Percentiles rank a stretch among this genome's conserved stretches.
Conservation (phyloP, 371 early-diverging fungal genomes). For the Apophysomyces ossiformis region DNA sequence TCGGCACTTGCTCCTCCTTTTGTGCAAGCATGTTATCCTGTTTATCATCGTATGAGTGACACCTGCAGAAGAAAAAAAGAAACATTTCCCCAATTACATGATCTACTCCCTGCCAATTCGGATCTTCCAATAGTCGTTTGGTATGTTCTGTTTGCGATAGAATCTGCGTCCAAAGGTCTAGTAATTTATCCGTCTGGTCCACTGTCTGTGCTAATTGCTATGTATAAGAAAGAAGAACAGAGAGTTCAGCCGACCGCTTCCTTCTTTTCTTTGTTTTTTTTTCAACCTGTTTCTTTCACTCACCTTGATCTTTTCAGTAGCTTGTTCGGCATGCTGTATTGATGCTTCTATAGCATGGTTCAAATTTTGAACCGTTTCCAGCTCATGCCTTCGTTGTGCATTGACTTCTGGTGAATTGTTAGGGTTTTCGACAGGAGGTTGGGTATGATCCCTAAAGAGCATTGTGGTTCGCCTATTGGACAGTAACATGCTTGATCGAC, state of each 20-base stretch:
- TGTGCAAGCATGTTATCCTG: not conserved
- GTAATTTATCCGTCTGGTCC: constrained; percentile 37
- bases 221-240: not conserved
- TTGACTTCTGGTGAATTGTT: constrained; percentile 36
- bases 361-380: constrained; percentile 28
- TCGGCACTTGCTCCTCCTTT: not conserved
- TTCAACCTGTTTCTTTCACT: not conserved
- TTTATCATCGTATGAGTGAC: not conserved
- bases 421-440: constrained; percentile 38
- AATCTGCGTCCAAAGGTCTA: constrained; percentile 43
- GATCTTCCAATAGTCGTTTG: constrained; percentile 39
- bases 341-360: constrained; percentile 33
- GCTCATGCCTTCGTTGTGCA: constrained; percentile 31
- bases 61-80: no score
- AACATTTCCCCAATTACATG: not conserved
- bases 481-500: constrained; percentile 22
- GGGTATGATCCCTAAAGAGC: constrained; percentile 20
- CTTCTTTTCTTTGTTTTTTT: not conserved
- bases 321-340: constrained; percentile 27
- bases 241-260: no score
- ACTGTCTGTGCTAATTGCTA: constrained; percentile 38
- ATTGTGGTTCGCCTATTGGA: constrained; percentile 26
- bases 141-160: constrained; percentile 43
- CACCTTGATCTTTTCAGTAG: constrained; percentile 27
- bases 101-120: constrained; percentile 26